Conservation (phyloP, 805 yeast species). For the Lachancea kluyveri region DNA sequence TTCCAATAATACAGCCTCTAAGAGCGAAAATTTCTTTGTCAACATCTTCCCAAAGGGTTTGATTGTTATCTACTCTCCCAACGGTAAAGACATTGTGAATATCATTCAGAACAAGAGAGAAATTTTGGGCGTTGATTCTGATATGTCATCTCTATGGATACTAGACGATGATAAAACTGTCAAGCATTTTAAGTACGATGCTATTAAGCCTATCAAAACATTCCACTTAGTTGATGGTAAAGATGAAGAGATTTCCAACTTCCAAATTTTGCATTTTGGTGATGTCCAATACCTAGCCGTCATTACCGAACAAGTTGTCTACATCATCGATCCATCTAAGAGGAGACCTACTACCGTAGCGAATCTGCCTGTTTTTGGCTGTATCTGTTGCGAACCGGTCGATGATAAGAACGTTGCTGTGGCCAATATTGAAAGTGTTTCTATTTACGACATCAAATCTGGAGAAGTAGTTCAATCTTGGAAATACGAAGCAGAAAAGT, state of each 20-base stretch:
- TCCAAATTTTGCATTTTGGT: slow-evolving; percentile 20
- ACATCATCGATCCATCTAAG: slow-evolving; percentile 55
- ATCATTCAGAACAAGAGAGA: slow-evolving; percentile 33
- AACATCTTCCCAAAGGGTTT: slow-evolving; percentile 27
- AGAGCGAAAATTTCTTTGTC: slow-evolving; percentile 22
- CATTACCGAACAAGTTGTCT: slow-evolving; percentile 39
- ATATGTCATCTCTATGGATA: slow-evolving; percentile 31
- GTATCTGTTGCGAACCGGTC: slow-evolving; percentile 10
- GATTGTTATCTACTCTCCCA: slow-evolving; percentile 27
- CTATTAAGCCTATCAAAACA: slow-evolving; percentile 31
- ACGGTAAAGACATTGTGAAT: slow-evolving; percentile 31
- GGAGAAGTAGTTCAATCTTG: slow-evolving; percentile 16
- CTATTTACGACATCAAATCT: slow-evolving; percentile 15
- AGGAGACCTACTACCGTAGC: slow-evolving; percentile 28
- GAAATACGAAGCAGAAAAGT: slow-evolving; percentile 17
- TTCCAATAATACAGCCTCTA: slow-evolving; percentile 1
- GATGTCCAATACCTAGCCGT: slow-evolving; percentile 25
- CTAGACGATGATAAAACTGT: slow-evolving; percentile 28
- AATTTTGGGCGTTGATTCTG: slow-evolving; percentile 32
- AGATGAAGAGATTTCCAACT: slow-evolving; percentile 24
- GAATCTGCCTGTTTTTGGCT: slow-evolving; percentile 16
- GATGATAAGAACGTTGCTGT: slow-evolving; percentile 21
- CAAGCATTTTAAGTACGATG: slow-evolving; percentile 28
- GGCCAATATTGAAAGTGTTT: slow-evolving; percentile 15
- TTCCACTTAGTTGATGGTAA: slow-evolving; percentile 30